Base-by-base conservation (phyloP, 2,329 filamentous ascomycete species). In the Pestalotiopsis sp. region DNA sequence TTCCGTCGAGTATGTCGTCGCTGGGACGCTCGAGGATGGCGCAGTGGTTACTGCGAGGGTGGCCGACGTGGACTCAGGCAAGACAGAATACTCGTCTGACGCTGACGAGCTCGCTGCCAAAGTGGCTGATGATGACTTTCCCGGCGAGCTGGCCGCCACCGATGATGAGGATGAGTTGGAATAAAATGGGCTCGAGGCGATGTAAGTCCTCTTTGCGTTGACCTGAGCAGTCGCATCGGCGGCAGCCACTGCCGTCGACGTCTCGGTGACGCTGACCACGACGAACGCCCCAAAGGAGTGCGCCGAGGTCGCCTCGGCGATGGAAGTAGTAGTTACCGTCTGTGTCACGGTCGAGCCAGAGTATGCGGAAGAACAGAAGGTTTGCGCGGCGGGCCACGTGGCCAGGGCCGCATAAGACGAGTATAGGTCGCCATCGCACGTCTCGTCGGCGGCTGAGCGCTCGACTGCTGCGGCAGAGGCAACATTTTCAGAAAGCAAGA, bases 351-450 rank as follows among this genome's bases (percentile, higher is more conserved):
- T 39, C n/a, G 36, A 62, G 31, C n/a, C 31, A 36, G 12, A 14
- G 36, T 62, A 62, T n/a, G 31, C 31, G 5, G 59, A 62, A 20
- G 59, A 62, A 20, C 59, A 62, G 38, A 38, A 62, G 20, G 59
- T 14, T 39, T 62, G 59, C 25, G 59, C 59, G 4, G 59, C 59
- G 4, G 59, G 27, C 3, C 12, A 62, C 6, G 27, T 36, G 59
- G 27, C 27, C 59, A 62, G 31, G 36, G 36, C 13, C n/a, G 59
- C 27, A 39, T 36, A 62, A 7, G 25, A 27, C 13, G 59, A 20
- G 31, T 62, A 62, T 14, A n/a, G 31, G 27, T 36, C 59, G 36
- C 31, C 31, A 4, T 39, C 38, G 31, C 59, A 62, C 14, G 38
- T 6, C 1, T 38, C 31, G 59, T 36, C 59, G 31, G 45, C 45